Evolutionary conservation across 768 basidiomycete genomes (phyloP).

Genomic region (Amanita rimosa): DNA sequence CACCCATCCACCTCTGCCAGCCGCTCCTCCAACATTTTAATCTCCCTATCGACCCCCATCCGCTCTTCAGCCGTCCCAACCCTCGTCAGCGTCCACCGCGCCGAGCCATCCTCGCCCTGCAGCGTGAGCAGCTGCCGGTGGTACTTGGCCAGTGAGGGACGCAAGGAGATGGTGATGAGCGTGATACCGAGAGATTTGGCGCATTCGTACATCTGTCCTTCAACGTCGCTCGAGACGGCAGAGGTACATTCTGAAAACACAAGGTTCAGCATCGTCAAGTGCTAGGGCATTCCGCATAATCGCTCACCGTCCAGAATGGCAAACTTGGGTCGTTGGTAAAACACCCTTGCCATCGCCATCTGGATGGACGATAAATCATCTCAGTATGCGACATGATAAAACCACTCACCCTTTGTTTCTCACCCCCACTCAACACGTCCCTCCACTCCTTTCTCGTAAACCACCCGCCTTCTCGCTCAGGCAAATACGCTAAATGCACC

Average conservation of each 20-base stretch:
- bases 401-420: slow-evolving; percentile 74
- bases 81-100: slow-evolving; percentile 58
- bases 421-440: slow-evolving; percentile 90
- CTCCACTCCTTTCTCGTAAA: slow-evolving; percentile 89
- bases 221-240: slow-evolving; percentile 92
- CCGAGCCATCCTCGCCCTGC: slow-evolving; percentile 50
- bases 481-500: slow-evolving; percentile 78
- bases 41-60: slow-evolving; percentile 69
- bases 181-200: slow-evolving; percentile 85
- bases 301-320: slow-evolving; percentile 75
- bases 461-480: slow-evolving; percentile 85
- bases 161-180: slow-evolving; percentile 84
- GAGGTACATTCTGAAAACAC: slow-evolving; percentile 65
- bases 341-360: slow-evolving; percentile 91
- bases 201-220: slow-evolving; percentile 92
- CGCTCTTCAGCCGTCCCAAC: slow-evolving; percentile 68
- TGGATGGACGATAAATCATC: slow-evolving; percentile 14
- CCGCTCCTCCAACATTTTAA: slow-evolving; percentile 49
- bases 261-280: background rate
- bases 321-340: slow-evolving; percentile 78
- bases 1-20: slow-evolving; percentile 62
- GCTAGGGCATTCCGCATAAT: background rate
- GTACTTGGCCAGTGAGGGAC: slow-evolving; percentile 79
- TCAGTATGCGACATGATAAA: background rate
- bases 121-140: slow-evolving; percentile 82